Percentiles rank a stretch among this genome's conserved stretches.
phyloP scores from a whole-genome alignment of 257 asterid species.

The Cinchona pubescens region DNA sequence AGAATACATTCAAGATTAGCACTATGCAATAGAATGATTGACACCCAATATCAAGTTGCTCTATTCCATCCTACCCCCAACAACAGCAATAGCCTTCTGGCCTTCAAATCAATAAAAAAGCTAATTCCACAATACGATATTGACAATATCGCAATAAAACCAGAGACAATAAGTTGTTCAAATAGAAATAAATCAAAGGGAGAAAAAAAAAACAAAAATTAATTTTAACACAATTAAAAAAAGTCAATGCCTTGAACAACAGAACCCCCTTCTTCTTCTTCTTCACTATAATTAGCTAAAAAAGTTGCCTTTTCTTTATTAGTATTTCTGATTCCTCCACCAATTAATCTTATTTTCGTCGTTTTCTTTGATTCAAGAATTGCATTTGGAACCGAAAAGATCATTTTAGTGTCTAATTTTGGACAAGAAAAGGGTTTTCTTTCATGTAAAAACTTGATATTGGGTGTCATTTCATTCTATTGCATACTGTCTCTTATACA shows the following conservation, averaged over 20 bases:
- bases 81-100: neutral
- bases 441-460: constrained; percentile 24
- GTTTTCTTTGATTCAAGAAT: neutral
- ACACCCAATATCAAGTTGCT: too few species aligned
- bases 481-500: too few species aligned
- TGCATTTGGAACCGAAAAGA: constrained; percentile 14
- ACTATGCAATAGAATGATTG: too few species aligned
- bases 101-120: neutral
- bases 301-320: neutral
- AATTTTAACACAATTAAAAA: neutral
- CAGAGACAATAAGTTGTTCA: neutral
- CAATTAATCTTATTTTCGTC: neutral
- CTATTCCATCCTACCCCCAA: neutral
- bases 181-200: neutral
- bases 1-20: too few species aligned
- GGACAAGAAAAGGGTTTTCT: constrained; percentile 20
- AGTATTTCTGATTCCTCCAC: neutral
- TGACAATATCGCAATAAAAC: neutral
- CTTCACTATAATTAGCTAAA: constrained; percentile 31
- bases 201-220: neutral
- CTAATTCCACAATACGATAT: neutral
- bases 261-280: too few species aligned
- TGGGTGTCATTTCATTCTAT: constrained; percentile 28
- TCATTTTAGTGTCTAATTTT: neutral
- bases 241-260: too few species aligned